These are phyloP conservation scores for Sodiomyces alkalinus DNA, from an alignment of 2,329 filamentous ascomycete genomes.

Conservation along the genomic window DNA sequence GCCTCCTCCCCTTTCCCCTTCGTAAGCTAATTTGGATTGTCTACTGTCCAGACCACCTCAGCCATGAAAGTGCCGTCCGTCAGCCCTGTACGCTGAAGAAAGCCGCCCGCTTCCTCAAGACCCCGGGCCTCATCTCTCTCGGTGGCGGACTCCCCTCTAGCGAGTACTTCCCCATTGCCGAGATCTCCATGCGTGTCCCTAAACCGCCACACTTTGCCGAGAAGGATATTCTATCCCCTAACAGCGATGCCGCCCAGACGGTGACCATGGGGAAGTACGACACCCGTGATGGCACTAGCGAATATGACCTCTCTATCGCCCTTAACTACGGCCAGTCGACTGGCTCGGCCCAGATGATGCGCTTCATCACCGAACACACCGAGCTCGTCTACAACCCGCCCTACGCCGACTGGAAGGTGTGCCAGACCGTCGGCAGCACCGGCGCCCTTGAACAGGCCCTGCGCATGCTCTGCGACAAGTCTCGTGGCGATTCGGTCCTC, in stretches of 20 bases:
- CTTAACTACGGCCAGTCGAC: slow-evolving; percentile 88
- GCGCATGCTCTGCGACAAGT: slow-evolving; percentile 59
- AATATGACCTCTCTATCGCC: slow-evolving; percentile 66
- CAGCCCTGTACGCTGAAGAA: slow-evolving; percentile 64
- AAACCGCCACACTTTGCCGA: slow-evolving; percentile 55
- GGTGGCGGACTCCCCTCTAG: slow-evolving; percentile 82
- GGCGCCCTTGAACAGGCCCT: slow-evolving; percentile 71
- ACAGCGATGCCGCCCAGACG: slow-evolving; percentile 31
- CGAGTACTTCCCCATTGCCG: slow-evolving; percentile 84
- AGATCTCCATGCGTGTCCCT: slow-evolving; percentile 61
- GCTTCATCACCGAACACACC: slow-evolving; percentile 89
- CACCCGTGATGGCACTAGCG: slow-evolving; percentile 38
- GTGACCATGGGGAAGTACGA: slow-evolving; percentile 74
- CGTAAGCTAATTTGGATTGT: too few relatives aligned
- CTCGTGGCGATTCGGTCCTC: slow-evolving; percentile 60
- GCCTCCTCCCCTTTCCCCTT: too few relatives aligned
- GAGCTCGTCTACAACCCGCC: slow-evolving; percentile 78
- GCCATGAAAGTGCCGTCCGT: slow-evolving; percentile 42
- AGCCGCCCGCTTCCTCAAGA: slow-evolving; percentile 65
- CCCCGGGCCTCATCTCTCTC: slow-evolving; percentile 75
- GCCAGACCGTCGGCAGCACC: slow-evolving; percentile 74
- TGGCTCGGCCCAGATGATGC: slow-evolving; percentile 73
- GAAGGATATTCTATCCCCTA: slow-evolving; percentile 37
- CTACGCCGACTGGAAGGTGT: slow-evolving; percentile 81
- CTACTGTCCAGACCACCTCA: slow-evolving; percentile 32